phyloP scores from a whole-genome alignment of 2,329 filamentous ascomycete genomes.

The Capronia americana region DNA sequence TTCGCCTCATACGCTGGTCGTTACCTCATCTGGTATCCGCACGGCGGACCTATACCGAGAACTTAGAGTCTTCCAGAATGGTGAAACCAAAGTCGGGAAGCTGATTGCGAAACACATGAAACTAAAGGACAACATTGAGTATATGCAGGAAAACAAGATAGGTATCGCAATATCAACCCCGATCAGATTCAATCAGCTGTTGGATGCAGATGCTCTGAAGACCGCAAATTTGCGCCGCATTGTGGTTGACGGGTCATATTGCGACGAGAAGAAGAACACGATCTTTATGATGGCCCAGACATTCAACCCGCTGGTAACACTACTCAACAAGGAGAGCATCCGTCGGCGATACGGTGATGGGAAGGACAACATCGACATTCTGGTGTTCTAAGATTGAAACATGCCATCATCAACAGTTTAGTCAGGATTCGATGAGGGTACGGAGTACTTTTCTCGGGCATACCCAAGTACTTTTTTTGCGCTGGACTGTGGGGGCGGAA shows the following conservation, averaged over 20 bases:
- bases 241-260: conserved; percentile 87
- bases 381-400: conserved; percentile 33
- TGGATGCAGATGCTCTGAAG: conserved; percentile 81
- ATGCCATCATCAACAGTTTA: too few species aligned
- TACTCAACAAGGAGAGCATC: conserved; percentile 74
- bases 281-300: conserved; percentile 96
- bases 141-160: conserved; percentile 72
- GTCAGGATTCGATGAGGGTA: not conserved
- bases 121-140: conserved; percentile 80
- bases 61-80: conserved; percentile 36
- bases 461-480: not conserved
- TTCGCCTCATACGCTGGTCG: conserved; percentile 82
- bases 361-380: conserved; percentile 29
- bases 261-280: conserved; percentile 92
- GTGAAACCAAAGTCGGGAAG: conserved; percentile 81
- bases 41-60: conserved; percentile 78
- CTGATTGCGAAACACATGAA: conserved; percentile 99
- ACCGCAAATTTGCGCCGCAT: conserved; percentile 75
- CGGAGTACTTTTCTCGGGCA: not conserved
- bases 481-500: not conserved
- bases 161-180: conserved; percentile 93
- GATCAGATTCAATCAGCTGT: conserved; percentile 77
- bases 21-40: conserved; percentile 82
- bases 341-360: conserved; percentile 27
- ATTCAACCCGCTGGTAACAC: conserved; percentile 76